phyloP scores from a whole-genome alignment of 192 early-diverging fungal genomes.

The Entomortierella parvispora region DNA sequence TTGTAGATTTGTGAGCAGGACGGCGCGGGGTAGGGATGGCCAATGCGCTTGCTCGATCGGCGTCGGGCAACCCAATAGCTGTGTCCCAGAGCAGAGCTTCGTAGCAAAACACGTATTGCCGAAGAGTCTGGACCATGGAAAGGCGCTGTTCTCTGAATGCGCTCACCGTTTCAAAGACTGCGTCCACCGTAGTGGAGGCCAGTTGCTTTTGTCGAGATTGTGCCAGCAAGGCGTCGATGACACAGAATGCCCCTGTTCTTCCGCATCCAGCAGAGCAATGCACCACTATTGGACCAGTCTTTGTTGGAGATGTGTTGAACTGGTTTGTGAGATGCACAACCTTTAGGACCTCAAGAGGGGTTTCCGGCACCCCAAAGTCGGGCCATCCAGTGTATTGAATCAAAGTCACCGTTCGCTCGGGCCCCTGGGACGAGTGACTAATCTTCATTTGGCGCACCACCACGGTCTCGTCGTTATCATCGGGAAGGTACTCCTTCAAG shows the following conservation, averaged over 20 bases:
- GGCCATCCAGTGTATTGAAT: constrained; percentile 91
- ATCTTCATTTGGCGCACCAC: constrained; percentile 65
- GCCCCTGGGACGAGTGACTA: constrained; percentile 11
- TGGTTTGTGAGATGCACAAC: too few relatives aligned
- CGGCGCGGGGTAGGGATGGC: too few relatives aligned
- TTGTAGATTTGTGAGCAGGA: too few relatives aligned
- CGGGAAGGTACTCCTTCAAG: constrained; percentile 59
- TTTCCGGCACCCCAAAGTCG: constrained; percentile 88
- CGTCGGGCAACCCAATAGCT: neutral
- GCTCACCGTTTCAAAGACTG: constrained; percentile 69
- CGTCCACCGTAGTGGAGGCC: constrained; percentile 42
- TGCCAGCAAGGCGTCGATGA: constrained; percentile 53
- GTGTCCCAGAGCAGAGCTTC: constrained; percentile 75
- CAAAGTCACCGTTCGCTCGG: constrained; percentile 70
- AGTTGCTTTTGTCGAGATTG: neutral
- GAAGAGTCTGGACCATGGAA: constrained; percentile 82
- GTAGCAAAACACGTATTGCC: constrained; percentile 87
- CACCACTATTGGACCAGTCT: constrained; percentile 18
- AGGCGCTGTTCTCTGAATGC: constrained; percentile 81
- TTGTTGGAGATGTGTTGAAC: neutral
- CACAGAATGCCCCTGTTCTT: constrained; percentile 61
- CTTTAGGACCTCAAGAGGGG: constrained; percentile 72
- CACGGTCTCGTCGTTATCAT: constrained; percentile 57
- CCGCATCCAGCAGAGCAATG: constrained; percentile 66
- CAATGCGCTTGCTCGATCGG: too few relatives aligned